phyloP scores from a whole-genome alignment of 1,284 basidiomycete genomes.

The Paramarasmius palmivorus region DNA sequence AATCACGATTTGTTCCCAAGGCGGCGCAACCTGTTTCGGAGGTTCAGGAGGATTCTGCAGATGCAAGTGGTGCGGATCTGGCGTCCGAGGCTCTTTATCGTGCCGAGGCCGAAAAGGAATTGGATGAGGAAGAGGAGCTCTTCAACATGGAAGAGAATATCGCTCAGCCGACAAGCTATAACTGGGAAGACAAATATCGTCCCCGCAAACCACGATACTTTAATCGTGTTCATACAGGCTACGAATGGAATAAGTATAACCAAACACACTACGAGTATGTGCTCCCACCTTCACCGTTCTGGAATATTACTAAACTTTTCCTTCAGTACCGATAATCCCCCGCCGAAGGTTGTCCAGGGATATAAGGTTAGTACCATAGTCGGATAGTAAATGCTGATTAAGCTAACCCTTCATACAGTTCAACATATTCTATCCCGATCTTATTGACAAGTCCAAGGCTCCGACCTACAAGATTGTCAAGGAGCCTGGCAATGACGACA shows the following conservation, averaged over 20 bases:
- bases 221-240: slow-evolving; percentile 99
- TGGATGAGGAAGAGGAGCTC: slow-evolving; percentile 94
- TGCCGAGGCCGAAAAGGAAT: slow-evolving; percentile 85
- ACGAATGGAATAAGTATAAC: slow-evolving; percentile 99
- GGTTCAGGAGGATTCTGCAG: slow-evolving; percentile 47
- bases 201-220: slow-evolving; percentile 99
- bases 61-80: slow-evolving; percentile 73
- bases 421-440: slow-evolving; percentile 94
- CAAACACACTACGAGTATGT: slow-evolving; percentile 97
- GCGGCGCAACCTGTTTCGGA: slow-evolving; percentile 51
- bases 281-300: slow-evolving; percentile 2
- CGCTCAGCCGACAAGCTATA: slow-evolving; percentile 80
- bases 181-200: slow-evolving; percentile 98
- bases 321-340: slow-evolving; percentile 87
- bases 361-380: slow-evolving; percentile 73
- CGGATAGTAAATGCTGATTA: slow-evolving; percentile 15
- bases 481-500: slow-evolving; percentile 92
- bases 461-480: slow-evolving; percentile 94
- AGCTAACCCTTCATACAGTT: slow-evolving; percentile 53
- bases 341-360: slow-evolving; percentile 96
- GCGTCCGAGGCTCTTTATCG: slow-evolving; percentile 85
- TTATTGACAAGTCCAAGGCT: slow-evolving; percentile 95
- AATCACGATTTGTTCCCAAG: slow-evolving; percentile 85
- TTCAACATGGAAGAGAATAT: slow-evolving; percentile 92
- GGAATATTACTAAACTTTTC: slow-evolving; percentile 10